Conservation (phyloP, 352 stramenopile species). For the Globisporangium emineosum region DNA sequence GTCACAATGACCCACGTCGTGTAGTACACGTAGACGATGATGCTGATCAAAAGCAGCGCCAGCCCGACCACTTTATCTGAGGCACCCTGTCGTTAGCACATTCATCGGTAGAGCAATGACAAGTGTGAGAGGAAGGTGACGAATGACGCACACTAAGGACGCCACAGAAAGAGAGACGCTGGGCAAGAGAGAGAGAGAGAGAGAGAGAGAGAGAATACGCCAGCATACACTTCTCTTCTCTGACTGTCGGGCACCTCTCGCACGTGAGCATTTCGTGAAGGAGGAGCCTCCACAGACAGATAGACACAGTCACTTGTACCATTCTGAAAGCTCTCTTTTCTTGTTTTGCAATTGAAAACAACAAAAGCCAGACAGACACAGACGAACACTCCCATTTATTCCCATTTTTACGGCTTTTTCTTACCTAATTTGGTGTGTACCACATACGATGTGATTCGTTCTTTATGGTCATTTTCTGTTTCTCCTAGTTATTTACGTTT, state of each 20-base stretch:
- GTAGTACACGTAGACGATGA: conserved; percentile 91
- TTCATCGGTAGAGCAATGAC: neutral
- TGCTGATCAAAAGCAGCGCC: conserved; percentile 72
- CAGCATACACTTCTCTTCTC: neutral
- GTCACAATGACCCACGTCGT: conserved; percentile 89
- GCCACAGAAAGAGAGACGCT: neutral
- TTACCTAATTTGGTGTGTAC: too few relatives aligned
- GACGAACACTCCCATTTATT: too few relatives aligned
- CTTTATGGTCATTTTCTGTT: too few relatives aligned
- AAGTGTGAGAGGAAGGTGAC: neutral
- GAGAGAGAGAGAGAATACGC: neutral
- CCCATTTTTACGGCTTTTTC: neutral
- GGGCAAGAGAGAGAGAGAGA: neutral
- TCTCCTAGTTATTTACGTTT: too few relatives aligned
- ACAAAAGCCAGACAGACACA: too few relatives aligned
- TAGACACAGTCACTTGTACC: neutral
- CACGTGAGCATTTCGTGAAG: neutral
- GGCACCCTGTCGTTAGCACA: conserved; percentile 31
- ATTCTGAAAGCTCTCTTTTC: neutral
- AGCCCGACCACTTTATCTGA: conserved; percentile 79
- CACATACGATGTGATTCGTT: too few relatives aligned
- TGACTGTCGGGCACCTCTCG: too few relatives aligned
- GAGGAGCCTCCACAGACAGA: neutral
- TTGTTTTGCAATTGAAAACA: neutral
- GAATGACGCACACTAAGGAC: neutral